Percentiles rank a stretch among this genome's conserved stretches.
Evolutionary conservation across 2,329 filamentous ascomycete genomes (phyloP).

Genomic region (Claviceps capensis): DNA sequence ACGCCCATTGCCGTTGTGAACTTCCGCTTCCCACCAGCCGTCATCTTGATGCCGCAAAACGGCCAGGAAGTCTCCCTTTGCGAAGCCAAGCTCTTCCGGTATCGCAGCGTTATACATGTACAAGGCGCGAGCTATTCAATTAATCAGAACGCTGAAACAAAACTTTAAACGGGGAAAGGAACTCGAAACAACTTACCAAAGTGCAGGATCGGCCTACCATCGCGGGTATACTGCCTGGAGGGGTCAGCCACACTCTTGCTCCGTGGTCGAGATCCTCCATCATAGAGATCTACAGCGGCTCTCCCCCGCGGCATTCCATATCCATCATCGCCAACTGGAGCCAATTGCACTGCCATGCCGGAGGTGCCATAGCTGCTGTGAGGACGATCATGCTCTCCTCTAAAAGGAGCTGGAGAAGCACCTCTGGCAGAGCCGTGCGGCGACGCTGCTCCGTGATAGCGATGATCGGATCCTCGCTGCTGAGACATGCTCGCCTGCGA

Average conservation of each 20-base stretch:
- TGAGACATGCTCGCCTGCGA: conserved; percentile 27
- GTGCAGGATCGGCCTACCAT: conserved; percentile 79
- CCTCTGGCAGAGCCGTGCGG: conserved; percentile 32
- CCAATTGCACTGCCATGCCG: conserved; percentile 58
- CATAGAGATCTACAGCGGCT: conserved; percentile 43
- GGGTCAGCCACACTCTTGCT: conserved; percentile 82
- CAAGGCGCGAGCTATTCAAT: conserved; percentile 65
- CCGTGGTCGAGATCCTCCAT: conserved; percentile 39
- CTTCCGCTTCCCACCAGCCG: conserved; percentile 98
- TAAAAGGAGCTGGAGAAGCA: conserved; percentile 34
- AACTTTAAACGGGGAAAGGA: conserved; percentile 10
- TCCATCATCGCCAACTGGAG: conserved; percentile 38
- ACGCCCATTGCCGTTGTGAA: conserved; percentile 53
- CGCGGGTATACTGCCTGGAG: conserved; percentile 67
- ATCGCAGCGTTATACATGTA: conserved; percentile 94
- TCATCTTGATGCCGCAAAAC: conserved; percentile 88
- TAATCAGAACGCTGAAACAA: not conserved
- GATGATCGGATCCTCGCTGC: conserved; percentile 33
- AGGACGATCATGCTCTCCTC: conserved; percentile 32
- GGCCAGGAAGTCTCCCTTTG: conserved; percentile 82
- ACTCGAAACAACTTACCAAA: conserved; percentile 57
- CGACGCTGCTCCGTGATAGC: conserved; percentile 39
- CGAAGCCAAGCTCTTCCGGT: conserved; percentile 83
- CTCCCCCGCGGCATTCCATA: conserved; percentile 44
- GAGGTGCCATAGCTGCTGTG: conserved; percentile 34